Percentiles rank a stretch among this genome's conserved stretches.
These are phyloP conservation scores for Fusarium chlamydosporum DNA, from an alignment of 2,329 filamentous ascomycete species.

Conservation along the genomic window DNA sequence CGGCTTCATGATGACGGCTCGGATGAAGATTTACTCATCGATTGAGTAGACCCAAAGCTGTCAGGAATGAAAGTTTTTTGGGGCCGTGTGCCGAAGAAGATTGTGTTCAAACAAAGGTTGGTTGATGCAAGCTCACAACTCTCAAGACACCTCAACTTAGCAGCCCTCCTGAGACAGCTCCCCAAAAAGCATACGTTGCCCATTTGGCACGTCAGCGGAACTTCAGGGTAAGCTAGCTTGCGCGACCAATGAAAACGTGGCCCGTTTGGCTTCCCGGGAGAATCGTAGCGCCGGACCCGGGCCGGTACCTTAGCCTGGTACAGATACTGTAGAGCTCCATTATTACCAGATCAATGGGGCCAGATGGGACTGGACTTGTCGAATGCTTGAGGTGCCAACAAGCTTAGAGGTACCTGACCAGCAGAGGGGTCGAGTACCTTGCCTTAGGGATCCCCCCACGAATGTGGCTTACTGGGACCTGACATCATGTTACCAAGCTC, in stretches of 20 bases:
- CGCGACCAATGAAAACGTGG: constrained; percentile 49
- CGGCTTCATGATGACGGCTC: constrained; percentile 58
- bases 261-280: constrained; percentile 24
- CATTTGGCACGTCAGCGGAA: constrained; percentile 52
- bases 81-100: constrained; percentile 31
- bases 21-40: constrained; percentile 53
- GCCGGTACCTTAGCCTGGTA: constrained; percentile 4
- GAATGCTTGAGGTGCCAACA: constrained; percentile 11
- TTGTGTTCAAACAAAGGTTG: constrained; percentile 30
- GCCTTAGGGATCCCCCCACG: constrained; percentile 39
- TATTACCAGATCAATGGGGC: neutral
- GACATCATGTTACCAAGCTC: constrained; percentile 51
- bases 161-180: constrained; percentile 50
- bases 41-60: constrained; percentile 50
- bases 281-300: constrained; percentile 47
- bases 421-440: constrained; percentile 36
- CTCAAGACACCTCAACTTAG: constrained; percentile 45
- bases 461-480: constrained; percentile 44
- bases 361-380: neutral
- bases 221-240: constrained; percentile 47
- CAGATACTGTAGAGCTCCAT: neutral
- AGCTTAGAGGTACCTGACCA: constrained; percentile 30
- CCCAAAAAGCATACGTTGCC: constrained; percentile 57
- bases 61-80: constrained; percentile 25
- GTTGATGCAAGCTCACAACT: constrained; percentile 43